Conservation (phyloP, 176 grass and related monocot species). For the Triticum dicoccoides region DNA sequence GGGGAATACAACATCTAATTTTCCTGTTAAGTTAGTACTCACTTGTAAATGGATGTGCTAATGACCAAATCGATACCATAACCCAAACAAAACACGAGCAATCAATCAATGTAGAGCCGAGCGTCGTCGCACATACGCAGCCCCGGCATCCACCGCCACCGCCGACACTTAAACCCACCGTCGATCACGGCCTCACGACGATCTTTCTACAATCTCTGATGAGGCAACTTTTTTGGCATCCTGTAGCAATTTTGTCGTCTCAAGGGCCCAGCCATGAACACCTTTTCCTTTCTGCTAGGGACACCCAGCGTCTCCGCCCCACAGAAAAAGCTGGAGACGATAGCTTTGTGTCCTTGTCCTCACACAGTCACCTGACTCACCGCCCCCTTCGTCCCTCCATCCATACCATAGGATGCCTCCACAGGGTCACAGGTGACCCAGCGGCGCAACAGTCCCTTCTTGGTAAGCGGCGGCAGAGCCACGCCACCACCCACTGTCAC, state of each 20-base stretch:
- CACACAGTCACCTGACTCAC: slow-evolving; percentile 12
- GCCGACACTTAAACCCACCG: slow-evolving; percentile 47
- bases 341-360: slow-evolving; percentile 31
- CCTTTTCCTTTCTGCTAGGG: slow-evolving; percentile 26
- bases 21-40: no score
- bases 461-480: slow-evolving; percentile 30
- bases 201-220: background rate
- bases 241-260: slow-evolving; percentile 1
- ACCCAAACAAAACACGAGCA: background rate
- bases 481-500: slow-evolving; percentile 18
- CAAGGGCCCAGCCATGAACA: slow-evolving; percentile 3
- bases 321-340: background rate
- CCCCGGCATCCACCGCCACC: slow-evolving; percentile 26
- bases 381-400: background rate
- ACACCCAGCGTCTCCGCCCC: slow-evolving; percentile 5
- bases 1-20: no score
- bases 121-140: slow-evolving; percentile 23
- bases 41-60: no score
- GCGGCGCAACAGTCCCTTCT: slow-evolving; percentile 7
- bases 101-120: slow-evolving; percentile 11
- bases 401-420: slow-evolving; percentile 50
- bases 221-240: background rate
- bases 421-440: slow-evolving; percentile 24
- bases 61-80: background rate
- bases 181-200: background rate